Evolutionary conservation across 768 basidiomycete genomes (phyloP).

Genomic region (Boletus vinaceobasis): DNA sequence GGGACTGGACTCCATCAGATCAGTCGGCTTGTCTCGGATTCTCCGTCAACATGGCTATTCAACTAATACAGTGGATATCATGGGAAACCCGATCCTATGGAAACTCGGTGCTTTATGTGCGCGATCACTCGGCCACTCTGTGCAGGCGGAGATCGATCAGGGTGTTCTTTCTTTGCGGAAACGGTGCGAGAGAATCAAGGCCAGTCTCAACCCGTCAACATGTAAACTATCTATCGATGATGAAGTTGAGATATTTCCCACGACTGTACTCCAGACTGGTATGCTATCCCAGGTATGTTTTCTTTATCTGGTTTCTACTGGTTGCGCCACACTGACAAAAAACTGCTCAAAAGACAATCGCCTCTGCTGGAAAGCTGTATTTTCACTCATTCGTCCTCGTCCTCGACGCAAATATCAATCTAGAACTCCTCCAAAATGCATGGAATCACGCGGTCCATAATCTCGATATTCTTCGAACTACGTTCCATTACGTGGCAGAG

Average conservation of each 20-base stretch:
- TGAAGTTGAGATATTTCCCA: constrained; percentile 35
- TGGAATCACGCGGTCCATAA: constrained; percentile 34
- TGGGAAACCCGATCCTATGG: constrained; percentile 27
- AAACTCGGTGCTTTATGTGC: constrained; percentile 11
- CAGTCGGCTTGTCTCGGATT: constrained; percentile 40
- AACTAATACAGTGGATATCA: constrained; percentile 37
- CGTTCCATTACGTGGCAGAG: constrained; percentile 43
- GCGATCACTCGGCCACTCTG: neutral
- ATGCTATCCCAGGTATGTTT: constrained; percentile 46
- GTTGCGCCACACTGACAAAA: neutral
- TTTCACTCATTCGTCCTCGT: constrained; percentile 32
- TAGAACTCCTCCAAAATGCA: constrained; percentile 31
- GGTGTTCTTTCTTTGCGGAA: constrained; percentile 9
- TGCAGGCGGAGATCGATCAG: constrained; percentile 4
- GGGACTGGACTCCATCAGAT: constrained; percentile 47
- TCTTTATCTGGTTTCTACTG: neutral
- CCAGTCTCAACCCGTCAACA: constrained; percentile 8
- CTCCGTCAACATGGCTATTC: constrained; percentile 33
- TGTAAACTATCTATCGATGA: constrained; percentile 29
- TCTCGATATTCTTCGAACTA: constrained; percentile 44
- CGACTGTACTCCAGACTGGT: constrained; percentile 45
- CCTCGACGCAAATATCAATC: constrained; percentile 17
- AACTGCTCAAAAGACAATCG: constrained; percentile 23
- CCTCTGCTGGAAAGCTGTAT: constrained; percentile 29
- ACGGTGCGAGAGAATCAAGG: constrained; percentile 17